Conservation (phyloP, 345 rosid genomes). For the Geranium rotundifolium region DNA sequence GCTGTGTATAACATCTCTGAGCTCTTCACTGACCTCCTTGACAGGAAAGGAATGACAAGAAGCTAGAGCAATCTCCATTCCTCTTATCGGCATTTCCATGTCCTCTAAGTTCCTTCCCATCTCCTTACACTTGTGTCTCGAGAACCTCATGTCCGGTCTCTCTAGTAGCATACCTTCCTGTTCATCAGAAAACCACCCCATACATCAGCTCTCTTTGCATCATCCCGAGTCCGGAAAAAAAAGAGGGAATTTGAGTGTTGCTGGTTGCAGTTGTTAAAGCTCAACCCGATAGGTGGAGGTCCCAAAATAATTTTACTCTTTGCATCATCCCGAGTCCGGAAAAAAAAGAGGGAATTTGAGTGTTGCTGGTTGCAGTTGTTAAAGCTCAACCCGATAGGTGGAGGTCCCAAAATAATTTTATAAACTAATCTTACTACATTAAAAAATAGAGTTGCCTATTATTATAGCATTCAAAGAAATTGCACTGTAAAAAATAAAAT, state of each 20-base stretch:
- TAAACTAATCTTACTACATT: too few relatives aligned
- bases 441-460: too few relatives aligned
- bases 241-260: not conserved
- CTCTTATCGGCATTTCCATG: conserved; percentile 37
- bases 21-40: conserved; percentile 24
- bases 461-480: too few relatives aligned
- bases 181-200: conserved; percentile 5
- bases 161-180: conserved; percentile 51
- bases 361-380: not conserved
- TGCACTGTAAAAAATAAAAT: too few relatives aligned
- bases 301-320: too few relatives aligned
- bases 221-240: not conserved
- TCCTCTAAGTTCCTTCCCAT: conserved; percentile 25
- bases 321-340: not conserved
- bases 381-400: too few relatives aligned
- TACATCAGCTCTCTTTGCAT: too few relatives aligned
- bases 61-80: conserved; percentile 42
- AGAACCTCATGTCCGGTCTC: conserved; percentile 37
- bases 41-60: conserved; percentile 42
- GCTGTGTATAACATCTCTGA: conserved; percentile 15
- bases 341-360: not conserved
- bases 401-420: too few relatives aligned
- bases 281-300: too few relatives aligned
- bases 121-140: conserved; percentile 13
- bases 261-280: not conserved